phyloP scores from a whole-genome alignment of 2,329 filamentous ascomycete species.

The Aspergillus pseudoviridinutans region DNA sequence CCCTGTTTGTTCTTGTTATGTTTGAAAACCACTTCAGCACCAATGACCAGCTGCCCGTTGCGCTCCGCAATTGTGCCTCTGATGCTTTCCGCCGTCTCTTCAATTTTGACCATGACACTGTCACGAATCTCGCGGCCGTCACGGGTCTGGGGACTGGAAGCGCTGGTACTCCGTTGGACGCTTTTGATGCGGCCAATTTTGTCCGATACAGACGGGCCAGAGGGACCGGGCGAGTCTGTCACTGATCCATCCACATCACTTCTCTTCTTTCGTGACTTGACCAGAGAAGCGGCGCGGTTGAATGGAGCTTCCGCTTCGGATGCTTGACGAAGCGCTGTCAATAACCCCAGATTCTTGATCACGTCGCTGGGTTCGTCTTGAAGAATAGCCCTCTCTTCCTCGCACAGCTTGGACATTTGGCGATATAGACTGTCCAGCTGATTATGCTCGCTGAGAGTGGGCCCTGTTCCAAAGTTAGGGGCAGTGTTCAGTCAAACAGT shows the following conservation, averaged over 20 bases:
- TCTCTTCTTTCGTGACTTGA: constrained; percentile 46
- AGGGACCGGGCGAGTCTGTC: constrained; percentile 44
- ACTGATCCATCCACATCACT: constrained; percentile 42
- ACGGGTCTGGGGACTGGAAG: constrained; percentile 39
- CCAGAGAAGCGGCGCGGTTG: constrained; percentile 33
- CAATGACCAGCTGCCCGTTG: constrained; percentile 42
- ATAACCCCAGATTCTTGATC: constrained; percentile 47
- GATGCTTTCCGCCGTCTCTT: constrained; percentile 41
- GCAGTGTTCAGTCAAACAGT: neutral
- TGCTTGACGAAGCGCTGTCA: constrained; percentile 47
- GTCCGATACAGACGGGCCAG: constrained; percentile 35
- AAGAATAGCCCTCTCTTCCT: constrained; percentile 47
- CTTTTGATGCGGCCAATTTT: constrained; percentile 44
- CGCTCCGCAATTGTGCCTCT: constrained; percentile 45
- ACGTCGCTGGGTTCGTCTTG: constrained; percentile 48
- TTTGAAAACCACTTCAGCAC: constrained; percentile 49
- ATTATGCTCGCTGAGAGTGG: constrained; percentile 38
- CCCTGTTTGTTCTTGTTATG: constrained; percentile 49
- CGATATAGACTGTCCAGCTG: constrained; percentile 45
- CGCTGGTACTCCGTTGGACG: constrained; percentile 39
- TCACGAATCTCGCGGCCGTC: constrained; percentile 36
- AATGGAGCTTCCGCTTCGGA: constrained; percentile 44
- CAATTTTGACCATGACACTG: constrained; percentile 35
- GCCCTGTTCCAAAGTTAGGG: constrained; percentile 24
- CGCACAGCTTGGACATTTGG: constrained; percentile 44